A percentile compares a stretch with the other conserved stretches of the same genome.
These are phyloP conservation scores for Lentinula boryana DNA, from an alignment of 768 basidiomycete species.

Conservation along the genomic window DNA sequence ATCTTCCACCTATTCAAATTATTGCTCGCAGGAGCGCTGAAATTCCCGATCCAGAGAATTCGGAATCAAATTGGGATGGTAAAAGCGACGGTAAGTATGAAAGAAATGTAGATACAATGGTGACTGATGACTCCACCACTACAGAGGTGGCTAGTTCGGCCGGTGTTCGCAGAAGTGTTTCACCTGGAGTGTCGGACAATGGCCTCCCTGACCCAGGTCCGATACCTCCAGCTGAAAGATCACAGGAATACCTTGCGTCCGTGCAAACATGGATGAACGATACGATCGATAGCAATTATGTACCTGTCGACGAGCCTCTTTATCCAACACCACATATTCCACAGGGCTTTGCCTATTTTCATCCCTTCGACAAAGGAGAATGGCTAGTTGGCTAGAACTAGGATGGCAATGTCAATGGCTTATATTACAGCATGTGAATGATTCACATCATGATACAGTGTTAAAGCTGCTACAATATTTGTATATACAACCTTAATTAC, in stretches of 20 bases:
- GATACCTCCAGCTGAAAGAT: conserved; percentile 8
- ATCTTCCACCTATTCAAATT: conserved; percentile 20
- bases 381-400: not conserved
- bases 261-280: conserved; percentile 17
- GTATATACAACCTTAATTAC: not conserved
- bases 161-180: conserved; percentile 19
- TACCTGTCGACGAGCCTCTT: not conserved
- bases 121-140: not conserved
- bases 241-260: conserved; percentile 7
- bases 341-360: not conserved
- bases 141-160: conserved; percentile 31
- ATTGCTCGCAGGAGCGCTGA: conserved; percentile 18
- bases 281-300: conserved; percentile 12
- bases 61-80: conserved; percentile 39
- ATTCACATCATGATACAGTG: too few relatives aligned
- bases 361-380: not conserved
- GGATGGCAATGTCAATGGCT: too few relatives aligned
- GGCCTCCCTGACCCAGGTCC: conserved; percentile 13
- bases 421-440: too few relatives aligned
- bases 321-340: not conserved
- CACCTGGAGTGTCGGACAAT: conserved; percentile 19
- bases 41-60: conserved; percentile 22
- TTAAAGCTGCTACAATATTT: too few relatives aligned
- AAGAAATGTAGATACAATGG: not conserved
- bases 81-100: conserved; percentile 29